A percentile compares a stretch with the other conserved stretches of the same genome.
These are phyloP conservation scores for Candida xyloterini DNA, from an alignment of 805 yeast species.

Conservation along the genomic window DNA sequence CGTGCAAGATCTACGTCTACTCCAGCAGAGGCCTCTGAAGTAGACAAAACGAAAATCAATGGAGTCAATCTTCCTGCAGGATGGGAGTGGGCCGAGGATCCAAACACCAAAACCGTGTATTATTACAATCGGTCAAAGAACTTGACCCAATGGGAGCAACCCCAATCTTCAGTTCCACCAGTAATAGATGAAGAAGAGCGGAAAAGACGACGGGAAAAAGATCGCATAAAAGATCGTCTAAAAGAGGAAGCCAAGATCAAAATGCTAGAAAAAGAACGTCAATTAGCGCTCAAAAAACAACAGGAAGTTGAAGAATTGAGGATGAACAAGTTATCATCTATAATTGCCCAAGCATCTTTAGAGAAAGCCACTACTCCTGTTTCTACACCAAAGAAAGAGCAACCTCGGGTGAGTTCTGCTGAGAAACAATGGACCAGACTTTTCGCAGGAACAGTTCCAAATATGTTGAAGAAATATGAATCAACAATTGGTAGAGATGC, in stretches of 20 bases:
- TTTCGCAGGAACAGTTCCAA: conserved; percentile 79
- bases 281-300: conserved; percentile 30
- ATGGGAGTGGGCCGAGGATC: conserved; percentile 60
- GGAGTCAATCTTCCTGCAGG: conserved; percentile 51
- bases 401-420: not conserved
- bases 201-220: conserved; percentile 14
- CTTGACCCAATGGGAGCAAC: conserved; percentile 60
- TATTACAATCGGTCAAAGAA: conserved; percentile 51
- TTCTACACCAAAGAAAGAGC: conserved; percentile 31
- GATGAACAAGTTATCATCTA: conserved; percentile 25
- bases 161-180: conserved; percentile 33
- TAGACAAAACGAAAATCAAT: conserved; percentile 20
- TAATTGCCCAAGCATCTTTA: conserved; percentile 31
- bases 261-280: conserved; percentile 35
- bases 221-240: conserved; percentile 29
- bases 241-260: conserved; percentile 30
- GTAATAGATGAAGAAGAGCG: conserved; percentile 22
- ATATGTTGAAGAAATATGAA: conserved; percentile 65
- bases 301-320: conserved; percentile 23
- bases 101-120: conserved; percentile 43
- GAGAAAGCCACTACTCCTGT: conserved; percentile 30
- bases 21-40: conserved; percentile 3
- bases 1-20: conserved; percentile 16
- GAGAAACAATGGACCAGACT: conserved; percentile 39
- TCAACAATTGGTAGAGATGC: conserved; percentile 67